Evolutionary conservation across 768 basidiomycete genomes (phyloP), one percentile per base, ranked within the genome.

Genomic region (Lanmaoa pseudosensibilis): DNA sequence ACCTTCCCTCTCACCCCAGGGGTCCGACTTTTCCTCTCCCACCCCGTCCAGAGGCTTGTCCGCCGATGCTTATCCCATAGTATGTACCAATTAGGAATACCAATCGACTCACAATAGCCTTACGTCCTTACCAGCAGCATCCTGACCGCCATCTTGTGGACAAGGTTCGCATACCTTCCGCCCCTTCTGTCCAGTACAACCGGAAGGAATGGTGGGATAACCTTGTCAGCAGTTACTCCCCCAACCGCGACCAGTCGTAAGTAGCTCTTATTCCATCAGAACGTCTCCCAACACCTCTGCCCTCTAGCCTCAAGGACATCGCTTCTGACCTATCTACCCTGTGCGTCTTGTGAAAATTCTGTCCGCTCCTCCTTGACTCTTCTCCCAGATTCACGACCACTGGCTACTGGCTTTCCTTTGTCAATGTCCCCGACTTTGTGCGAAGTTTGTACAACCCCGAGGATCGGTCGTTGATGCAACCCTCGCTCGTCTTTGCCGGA

Each of bases 391-490:
- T 87, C 64, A 74, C 76, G 23, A 81, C 84, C 52, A 83, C 83
- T 27, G 81, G 80, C 21, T 83, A 87, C 57, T 84, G 83, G 76
- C 77, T 92, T 41, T 85, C 82, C 11, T 90, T 90, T 67, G 75
- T 92, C 61, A 83, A 88, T 65, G 67, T 83, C 18, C 73, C 76
- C 13, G 76, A 77, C 39, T 80, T 91, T 62, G 68, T 83, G 57
- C 75, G 77, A 49, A 78, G 75, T 53, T 69, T 92, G 46, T 76
- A 72, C 60, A 74, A 80, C 60, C 76, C 82, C 2, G 77, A 77
- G n/a, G 74, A 80, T 30, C 81, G 86, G 15, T 66, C 76, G 21
- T 71, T 70, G 15, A 82, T 90, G 57, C 89, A 90, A 59, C 89
- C 90, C 7, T 78, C 88, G 0, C 81, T 92, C 55, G 78, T 92